Conservation (phyloP, 2,329 filamentous ascomycete species). For the Xylaria sp. region DNA sequence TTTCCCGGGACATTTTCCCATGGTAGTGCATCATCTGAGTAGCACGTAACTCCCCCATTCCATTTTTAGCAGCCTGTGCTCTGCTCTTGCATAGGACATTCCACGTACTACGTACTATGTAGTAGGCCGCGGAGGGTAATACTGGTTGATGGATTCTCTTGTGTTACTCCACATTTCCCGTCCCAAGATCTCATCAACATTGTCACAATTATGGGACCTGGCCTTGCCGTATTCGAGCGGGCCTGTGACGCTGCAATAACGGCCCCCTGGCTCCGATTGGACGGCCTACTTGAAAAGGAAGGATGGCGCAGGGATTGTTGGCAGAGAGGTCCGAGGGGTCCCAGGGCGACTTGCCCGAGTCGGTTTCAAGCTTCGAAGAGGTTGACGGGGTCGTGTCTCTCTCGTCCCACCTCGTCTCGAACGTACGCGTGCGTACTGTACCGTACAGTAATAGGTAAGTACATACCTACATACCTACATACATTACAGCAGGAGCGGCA, state of each 20-base stretch:
- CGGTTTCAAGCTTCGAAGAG: constrained; percentile 23
- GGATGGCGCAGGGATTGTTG: constrained; percentile 4
- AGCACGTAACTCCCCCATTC: constrained; percentile 17
- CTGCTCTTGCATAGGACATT: constrained; percentile 1
- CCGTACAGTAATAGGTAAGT: constrained; percentile 1
- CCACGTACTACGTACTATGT: not conserved
- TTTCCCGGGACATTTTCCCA: constrained; percentile 10
- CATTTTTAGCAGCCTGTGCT: constrained; percentile 25
- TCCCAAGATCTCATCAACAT: not conserved
- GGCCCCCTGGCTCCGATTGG: constrained; percentile 9
- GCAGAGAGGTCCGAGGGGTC: no score
- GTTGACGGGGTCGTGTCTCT: no score
- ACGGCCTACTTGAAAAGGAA: not conserved
- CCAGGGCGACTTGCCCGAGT: constrained; percentile 16
- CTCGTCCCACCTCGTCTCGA: not conserved
- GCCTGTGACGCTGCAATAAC: constrained; percentile 15
- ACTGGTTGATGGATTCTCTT: constrained; percentile 13
- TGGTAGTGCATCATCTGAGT: constrained; percentile 25
- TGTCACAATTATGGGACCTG: constrained; percentile 4
- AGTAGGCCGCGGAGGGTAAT: constrained; percentile 1
- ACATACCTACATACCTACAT: no score
- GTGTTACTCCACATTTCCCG: constrained; percentile 16
- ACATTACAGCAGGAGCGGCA: no score
- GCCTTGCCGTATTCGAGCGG: constrained; percentile 6
- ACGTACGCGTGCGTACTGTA: not conserved